Evolutionary conservation across 1,139 yeast species (phyloP).

Genomic region (Yamadazyma atlantica): DNA sequence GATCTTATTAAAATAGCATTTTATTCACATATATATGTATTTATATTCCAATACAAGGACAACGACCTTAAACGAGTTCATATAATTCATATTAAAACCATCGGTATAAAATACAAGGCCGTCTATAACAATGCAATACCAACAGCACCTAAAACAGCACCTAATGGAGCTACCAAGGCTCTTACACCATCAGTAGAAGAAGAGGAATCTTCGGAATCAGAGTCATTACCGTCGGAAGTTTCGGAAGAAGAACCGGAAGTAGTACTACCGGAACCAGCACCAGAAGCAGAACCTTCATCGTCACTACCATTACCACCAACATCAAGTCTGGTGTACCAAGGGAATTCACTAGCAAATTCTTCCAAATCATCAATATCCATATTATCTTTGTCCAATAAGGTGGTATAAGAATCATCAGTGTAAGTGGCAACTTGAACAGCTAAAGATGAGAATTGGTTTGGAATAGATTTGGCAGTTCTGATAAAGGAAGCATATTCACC

Average conservation of each 20-base stretch:
- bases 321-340: slow-evolving; percentile 41
- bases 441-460: slow-evolving; percentile 34
- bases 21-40: too few relatives aligned
- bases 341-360: slow-evolving; percentile 39
- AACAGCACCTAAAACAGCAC: slow-evolving; percentile 36
- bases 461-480: slow-evolving; percentile 34
- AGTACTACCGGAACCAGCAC: slow-evolving; percentile 8
- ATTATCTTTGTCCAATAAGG: slow-evolving; percentile 30
- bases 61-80: too few relatives aligned
- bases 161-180: slow-evolving; percentile 27
- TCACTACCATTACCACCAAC: slow-evolving; percentile 18
- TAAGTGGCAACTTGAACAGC: slow-evolving; percentile 40
- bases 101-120: background rate
- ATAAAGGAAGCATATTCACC: slow-evolving; percentile 30
- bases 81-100: background rate
- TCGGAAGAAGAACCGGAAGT: slow-evolving; percentile 3
- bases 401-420: slow-evolving; percentile 42
- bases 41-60: too few relatives aligned
- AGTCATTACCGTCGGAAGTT: slow-evolving; percentile 6
- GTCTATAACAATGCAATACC: slow-evolving; percentile 37
- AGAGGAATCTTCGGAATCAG: slow-evolving; percentile 9
- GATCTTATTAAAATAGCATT: too few relatives aligned
- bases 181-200: slow-evolving; percentile 15
- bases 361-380: slow-evolving; percentile 26
- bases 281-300: slow-evolving; percentile 7